phyloP scores from a whole-genome alignment of 2,329 filamentous ascomycete species.

The Aspergillus aculeatus region DNA sequence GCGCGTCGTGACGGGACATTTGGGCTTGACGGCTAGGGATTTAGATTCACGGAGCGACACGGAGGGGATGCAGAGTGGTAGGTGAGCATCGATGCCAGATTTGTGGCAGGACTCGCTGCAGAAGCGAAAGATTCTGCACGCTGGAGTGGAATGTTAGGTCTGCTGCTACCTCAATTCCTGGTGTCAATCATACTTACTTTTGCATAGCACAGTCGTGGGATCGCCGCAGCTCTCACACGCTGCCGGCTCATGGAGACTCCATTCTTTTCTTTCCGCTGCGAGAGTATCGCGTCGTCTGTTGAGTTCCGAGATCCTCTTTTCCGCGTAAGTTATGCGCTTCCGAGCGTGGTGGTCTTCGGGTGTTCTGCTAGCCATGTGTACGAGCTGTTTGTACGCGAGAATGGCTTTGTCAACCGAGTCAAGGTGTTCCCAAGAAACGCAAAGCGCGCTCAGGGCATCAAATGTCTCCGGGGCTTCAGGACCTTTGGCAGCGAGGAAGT shows the following conservation, averaged over 20 bases:
- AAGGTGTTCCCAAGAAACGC: slow-evolving; percentile 29
- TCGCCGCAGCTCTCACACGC: slow-evolving; percentile 23
- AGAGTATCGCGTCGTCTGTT: slow-evolving; percentile 27
- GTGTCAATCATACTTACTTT: slow-evolving; percentile 20
- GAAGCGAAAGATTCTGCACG: slow-evolving; percentile 31
- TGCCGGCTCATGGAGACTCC: slow-evolving; percentile 25
- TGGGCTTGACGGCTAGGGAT: slow-evolving; percentile 29
- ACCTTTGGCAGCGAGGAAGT: slow-evolving; percentile 26
- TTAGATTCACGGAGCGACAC: slow-evolving; percentile 32
- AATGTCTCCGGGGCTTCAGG: slow-evolving; percentile 29
- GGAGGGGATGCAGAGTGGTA: slow-evolving; percentile 28
- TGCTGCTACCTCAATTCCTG: background rate
- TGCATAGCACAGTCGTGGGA: slow-evolving; percentile 26
- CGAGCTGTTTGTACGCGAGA: slow-evolving; percentile 28
- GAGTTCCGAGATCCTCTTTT: slow-evolving; percentile 29
- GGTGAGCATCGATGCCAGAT: slow-evolving; percentile 13
- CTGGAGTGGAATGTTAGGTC: slow-evolving; percentile 10
- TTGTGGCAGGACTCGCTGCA: slow-evolving; percentile 30
- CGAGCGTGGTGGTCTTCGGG: slow-evolving; percentile 27
- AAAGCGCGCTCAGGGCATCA: slow-evolving; percentile 31
- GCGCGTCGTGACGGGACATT: slow-evolving; percentile 23
- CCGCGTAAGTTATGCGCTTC: slow-evolving; percentile 27
- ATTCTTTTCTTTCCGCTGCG: slow-evolving; percentile 26
- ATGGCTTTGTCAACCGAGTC: slow-evolving; percentile 31
- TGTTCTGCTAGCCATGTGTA: slow-evolving; percentile 26